Percentiles rank a stretch among this genome's conserved stretches.
Evolutionary conservation across 768 basidiomycete species (phyloP).

Genomic region (Tulasnella calospora): DNA sequence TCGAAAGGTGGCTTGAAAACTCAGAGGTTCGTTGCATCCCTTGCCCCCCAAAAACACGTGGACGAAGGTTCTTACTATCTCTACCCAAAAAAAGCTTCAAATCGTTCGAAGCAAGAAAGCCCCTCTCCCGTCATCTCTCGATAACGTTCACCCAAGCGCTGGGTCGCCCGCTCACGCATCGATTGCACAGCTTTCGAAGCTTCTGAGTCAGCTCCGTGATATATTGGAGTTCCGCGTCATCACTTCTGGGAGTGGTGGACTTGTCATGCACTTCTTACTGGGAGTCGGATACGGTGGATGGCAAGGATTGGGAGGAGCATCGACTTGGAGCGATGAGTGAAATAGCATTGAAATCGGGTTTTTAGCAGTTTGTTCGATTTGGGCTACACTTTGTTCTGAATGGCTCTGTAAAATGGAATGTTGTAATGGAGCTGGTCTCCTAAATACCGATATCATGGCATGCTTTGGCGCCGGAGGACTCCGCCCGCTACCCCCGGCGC

Average conservation of each 20-base stretch:
- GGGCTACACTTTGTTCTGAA: not conserved
- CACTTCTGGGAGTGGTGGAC: conserved; percentile 5
- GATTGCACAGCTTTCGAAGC: not conserved
- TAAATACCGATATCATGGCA: not conserved
- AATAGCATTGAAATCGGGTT: not conserved
- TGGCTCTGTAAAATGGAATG: not conserved
- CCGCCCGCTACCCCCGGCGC: not conserved
- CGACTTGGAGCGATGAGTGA: not conserved
- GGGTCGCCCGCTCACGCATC: conserved; percentile 2
- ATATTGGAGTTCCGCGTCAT: conserved; percentile 19
- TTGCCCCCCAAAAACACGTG: not conserved
- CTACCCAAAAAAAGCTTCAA: not conserved
- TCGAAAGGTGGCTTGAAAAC: conserved; percentile 1
- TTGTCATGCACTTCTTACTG: conserved; percentile 19
- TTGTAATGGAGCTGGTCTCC: conserved; percentile 8
- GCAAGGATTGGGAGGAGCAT: conserved; percentile 23
- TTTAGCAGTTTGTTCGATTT: not conserved
- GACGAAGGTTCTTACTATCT: not conserved
- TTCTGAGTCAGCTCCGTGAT: conserved; percentile 11
- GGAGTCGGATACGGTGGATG: conserved; percentile 18
- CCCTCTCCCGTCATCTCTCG: conserved; percentile 14
- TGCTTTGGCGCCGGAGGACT: not conserved
- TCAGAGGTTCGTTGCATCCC: conserved; percentile 9
- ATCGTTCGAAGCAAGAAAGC: not conserved
- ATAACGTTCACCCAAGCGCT: not conserved